Evolutionary conservation across 2,329 filamentous ascomycete genomes (phyloP).

Genomic region (Trichothecium sympodiale): DNA sequence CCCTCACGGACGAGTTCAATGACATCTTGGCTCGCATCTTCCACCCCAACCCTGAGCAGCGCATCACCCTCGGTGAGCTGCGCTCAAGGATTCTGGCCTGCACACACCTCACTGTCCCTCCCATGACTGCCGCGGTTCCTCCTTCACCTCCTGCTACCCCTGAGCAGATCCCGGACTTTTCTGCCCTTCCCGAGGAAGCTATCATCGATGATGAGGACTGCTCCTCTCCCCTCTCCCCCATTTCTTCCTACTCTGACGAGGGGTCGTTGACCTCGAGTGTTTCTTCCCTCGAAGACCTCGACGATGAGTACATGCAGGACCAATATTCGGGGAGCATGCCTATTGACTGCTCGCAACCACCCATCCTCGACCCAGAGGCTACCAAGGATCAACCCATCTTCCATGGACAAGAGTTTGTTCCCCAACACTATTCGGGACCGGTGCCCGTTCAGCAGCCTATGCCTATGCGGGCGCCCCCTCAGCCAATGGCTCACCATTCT

Average conservation of each 20-base stretch:
- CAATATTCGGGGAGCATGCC: slow-evolving; percentile 23
- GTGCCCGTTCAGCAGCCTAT: slow-evolving; percentile 18
- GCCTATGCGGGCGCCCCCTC: slow-evolving; percentile 16
- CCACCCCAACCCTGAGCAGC: slow-evolving; percentile 68
- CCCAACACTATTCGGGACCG: slow-evolving; percentile 32
- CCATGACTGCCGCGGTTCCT: slow-evolving; percentile 20
- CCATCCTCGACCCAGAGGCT: slow-evolving; percentile 36
- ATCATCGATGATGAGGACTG: slow-evolving; percentile 32
- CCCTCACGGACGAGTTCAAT: slow-evolving; percentile 81
- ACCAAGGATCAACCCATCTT: slow-evolving; percentile 25
- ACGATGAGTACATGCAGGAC: slow-evolving; percentile 36
- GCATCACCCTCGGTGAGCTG: slow-evolving; percentile 74
- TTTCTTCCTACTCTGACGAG: slow-evolving; percentile 39
- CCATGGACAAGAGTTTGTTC: slow-evolving; percentile 32
- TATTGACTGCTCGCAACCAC: slow-evolving; percentile 23
- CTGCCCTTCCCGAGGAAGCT: slow-evolving; percentile 32
- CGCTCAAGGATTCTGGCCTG: slow-evolving; percentile 67
- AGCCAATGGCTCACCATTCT: background rate
- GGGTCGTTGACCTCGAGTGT: slow-evolving; percentile 44
- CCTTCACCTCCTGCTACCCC: slow-evolving; percentile 31
- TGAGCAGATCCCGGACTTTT: slow-evolving; percentile 31
- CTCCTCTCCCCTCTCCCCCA: slow-evolving; percentile 37
- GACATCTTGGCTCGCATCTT: slow-evolving; percentile 81
- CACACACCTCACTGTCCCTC: slow-evolving; percentile 54
- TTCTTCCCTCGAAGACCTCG: slow-evolving; percentile 39